Percentiles rank a stretch among this genome's conserved stretches.
Evolutionary conservation across 1,139 yeast genomes (phyloP).

Genomic region (Arxiozyma heterogenica): DNA sequence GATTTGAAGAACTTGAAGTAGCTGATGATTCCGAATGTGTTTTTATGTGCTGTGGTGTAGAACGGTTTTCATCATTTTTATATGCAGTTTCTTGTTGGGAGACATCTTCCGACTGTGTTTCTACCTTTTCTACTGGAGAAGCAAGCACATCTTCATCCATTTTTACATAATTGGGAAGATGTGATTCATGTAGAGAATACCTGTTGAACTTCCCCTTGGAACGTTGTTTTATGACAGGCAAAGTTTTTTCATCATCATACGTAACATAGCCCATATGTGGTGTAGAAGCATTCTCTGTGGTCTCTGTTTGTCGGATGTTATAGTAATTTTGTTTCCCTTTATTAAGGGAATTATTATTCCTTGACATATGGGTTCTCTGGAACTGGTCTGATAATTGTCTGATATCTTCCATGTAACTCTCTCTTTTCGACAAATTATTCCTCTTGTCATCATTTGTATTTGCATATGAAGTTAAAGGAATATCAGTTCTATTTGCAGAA

Average conservation of each 20-base stretch:
- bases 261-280: neutral
- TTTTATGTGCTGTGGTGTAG: neutral
- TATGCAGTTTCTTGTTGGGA: neutral
- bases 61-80: neutral
- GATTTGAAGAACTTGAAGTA: conserved; percentile 23
- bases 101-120: neutral
- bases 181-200: conserved; percentile 5
- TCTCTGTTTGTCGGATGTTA: neutral
- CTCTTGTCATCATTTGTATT: neutral
- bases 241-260: neutral
- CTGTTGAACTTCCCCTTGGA: conserved; percentile 1
- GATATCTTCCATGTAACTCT: conserved; percentile 21
- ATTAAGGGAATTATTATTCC: neutral
- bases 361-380: conserved; percentile 10
- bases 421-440: conserved; percentile 5
- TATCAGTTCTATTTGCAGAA: neutral
- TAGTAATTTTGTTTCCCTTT: neutral
- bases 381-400: conserved; percentile 24
- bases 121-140: neutral
- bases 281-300: neutral
- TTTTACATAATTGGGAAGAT: conserved; percentile 3
- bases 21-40: conserved; percentile 1
- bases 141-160: neutral
- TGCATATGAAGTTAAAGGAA: neutral
- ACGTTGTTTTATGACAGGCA: neutral